Percentiles rank a stretch among this genome's conserved stretches.
phyloP scores from a whole-genome alignment of 352 stramenopile species.

The Elongisporangium anandrum region DNA sequence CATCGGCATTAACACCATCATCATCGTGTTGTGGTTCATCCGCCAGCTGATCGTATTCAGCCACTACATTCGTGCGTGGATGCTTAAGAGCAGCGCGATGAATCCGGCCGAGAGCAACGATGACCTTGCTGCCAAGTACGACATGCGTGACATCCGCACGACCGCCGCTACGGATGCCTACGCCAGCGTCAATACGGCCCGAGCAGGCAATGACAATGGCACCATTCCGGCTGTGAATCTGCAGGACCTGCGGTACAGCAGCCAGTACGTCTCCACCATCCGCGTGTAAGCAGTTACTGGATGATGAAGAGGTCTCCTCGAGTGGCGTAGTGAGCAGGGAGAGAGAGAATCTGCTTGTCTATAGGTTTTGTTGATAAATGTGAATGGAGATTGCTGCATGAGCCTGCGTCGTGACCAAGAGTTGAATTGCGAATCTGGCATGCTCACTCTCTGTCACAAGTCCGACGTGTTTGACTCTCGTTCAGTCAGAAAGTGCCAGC shows the following conservation, averaged over 20 bases:
- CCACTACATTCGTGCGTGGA: conserved; percentile 48
- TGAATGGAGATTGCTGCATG: not conserved
- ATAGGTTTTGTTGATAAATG: not conserved
- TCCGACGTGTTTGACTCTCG: not conserved
- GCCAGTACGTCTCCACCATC: not conserved
- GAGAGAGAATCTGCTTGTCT: not conserved
- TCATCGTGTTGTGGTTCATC: conserved; percentile 55
- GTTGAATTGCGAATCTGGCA: not conserved
- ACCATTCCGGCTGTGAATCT: not conserved
- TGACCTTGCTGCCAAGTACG: conserved; percentile 21
- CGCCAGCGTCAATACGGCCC: conserved; percentile 28
- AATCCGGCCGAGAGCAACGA: conserved; percentile 20
- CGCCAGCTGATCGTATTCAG: conserved; percentile 56
- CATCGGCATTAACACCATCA: conserved; percentile 59
- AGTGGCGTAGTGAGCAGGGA: not conserved
- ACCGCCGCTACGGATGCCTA: conserved; percentile 38
- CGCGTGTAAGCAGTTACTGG: not conserved
- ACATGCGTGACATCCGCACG: conserved; percentile 15
- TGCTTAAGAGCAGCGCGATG: conserved; percentile 28
- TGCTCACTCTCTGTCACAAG: not conserved
- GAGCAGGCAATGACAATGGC: conserved; percentile 2
- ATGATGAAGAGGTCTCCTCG: not conserved
- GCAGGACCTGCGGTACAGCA: not conserved
- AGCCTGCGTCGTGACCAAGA: not conserved
- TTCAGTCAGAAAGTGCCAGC: not conserved